phyloP scores from a whole-genome alignment of 208 protist genomes.

The Trypanosoma grayi region DNA sequence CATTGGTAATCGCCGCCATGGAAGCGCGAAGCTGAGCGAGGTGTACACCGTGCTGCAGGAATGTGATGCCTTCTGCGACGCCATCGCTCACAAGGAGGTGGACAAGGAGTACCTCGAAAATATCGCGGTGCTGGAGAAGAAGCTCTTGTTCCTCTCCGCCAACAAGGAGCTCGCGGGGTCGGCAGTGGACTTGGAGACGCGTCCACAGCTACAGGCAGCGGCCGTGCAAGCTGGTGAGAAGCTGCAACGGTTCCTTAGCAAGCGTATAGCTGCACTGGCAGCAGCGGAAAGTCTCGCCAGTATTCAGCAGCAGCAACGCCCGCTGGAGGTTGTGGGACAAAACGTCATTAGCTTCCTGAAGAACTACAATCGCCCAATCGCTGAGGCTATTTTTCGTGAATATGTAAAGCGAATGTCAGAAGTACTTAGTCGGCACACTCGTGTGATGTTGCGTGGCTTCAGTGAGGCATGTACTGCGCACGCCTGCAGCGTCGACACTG shows the following conservation, averaged over 20 bases:
- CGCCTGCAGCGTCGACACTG: slow-evolving; percentile 52
- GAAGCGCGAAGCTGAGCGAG: slow-evolving; percentile 74
- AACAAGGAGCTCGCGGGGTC: slow-evolving; percentile 74
- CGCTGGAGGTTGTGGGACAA: slow-evolving; percentile 56
- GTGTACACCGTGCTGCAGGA: slow-evolving; percentile 79
- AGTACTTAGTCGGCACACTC: slow-evolving; percentile 42
- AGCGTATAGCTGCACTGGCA: slow-evolving; percentile 42
- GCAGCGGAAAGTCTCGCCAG: slow-evolving; percentile 29
- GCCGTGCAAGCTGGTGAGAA: slow-evolving; percentile 79
- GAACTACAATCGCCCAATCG: slow-evolving; percentile 71
- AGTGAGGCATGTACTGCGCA: slow-evolving; percentile 44
- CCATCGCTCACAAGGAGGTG: slow-evolving; percentile 72
- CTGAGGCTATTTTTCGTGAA: slow-evolving; percentile 45
- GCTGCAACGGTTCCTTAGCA: slow-evolving; percentile 63
- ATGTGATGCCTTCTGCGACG: slow-evolving; percentile 81
- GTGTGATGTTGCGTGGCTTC: slow-evolving; percentile 35
- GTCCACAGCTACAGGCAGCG: slow-evolving; percentile 64
- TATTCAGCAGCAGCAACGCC: slow-evolving; percentile 45
- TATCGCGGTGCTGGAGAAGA: slow-evolving; percentile 65
- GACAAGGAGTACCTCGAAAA: slow-evolving; percentile 62
- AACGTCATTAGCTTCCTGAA: slow-evolving; percentile 76
- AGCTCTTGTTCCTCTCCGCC: slow-evolving; percentile 65
- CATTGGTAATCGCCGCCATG: slow-evolving; percentile 69
- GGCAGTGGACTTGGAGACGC: slow-evolving; percentile 76
- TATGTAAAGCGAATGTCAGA: slow-evolving; percentile 69